Evolutionary conservation across 1,139 yeast genomes (phyloP), one percentile per base, ranked within the genome.

Genomic region (Candida anutae): DNA sequence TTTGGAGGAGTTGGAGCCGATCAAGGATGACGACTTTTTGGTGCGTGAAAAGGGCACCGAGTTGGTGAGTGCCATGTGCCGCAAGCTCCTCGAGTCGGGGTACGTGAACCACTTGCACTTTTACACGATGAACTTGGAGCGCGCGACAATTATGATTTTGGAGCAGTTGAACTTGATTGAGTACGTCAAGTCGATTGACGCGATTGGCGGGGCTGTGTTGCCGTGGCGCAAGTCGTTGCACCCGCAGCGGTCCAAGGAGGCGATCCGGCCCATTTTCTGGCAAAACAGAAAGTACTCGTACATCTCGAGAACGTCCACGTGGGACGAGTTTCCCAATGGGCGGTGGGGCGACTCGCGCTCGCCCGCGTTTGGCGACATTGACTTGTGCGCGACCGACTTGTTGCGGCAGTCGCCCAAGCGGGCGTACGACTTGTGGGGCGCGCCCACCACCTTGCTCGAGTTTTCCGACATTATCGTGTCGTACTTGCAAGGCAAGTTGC

Each of bases 271-370:
- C 12, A 88, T 90, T 40, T 88, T 88, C 54, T 90, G 97, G 98
- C 84, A 84, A 53, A 82, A 87, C 55, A 75, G 96, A 61, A 88
- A 88, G 50, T 83, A 82, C 54, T 79, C 94, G 13, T 90, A 88
- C 52, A 77, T 87, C 37, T 73, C 87, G 24, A 73, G 98, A 54
- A 90, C 97, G 13, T 77, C 94, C 21, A 82, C 83, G 33, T 85
- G 95, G 94, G 94, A 85, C 58, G 95, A 85, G 53, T 85, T 84
- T 50, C 95, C 95, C 28, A 85, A 85, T 55, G 95, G 95, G 39
- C 70, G 95, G 58, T 85, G 94, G 83, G 95, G 95, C 48, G 94
- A 85, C 50, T 80, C 95, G 6, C 69, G 93, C 33, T 84, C 95
- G 23, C 95, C 95, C 6, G 95, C 95, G 5, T 85, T 80, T 54